Evolutionary conservation across 2,329 filamentous ascomycete genomes (phyloP).

Genomic region (Colletotrichum sp.): DNA sequence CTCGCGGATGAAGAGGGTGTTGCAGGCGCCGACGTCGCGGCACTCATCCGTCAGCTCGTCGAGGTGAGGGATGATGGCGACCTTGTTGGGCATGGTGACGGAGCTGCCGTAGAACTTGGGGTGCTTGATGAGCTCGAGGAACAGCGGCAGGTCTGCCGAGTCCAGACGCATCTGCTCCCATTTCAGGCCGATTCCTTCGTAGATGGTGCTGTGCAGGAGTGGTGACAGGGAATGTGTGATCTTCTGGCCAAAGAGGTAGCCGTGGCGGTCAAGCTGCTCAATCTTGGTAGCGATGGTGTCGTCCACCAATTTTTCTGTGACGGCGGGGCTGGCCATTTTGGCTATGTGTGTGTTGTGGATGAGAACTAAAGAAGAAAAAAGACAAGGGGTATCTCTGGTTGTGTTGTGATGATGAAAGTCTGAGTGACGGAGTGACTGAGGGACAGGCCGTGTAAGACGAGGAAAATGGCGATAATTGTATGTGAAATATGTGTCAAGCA

Average conservation of each 20-base stretch:
- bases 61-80: slow-evolving; percentile 74
- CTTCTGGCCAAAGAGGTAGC: slow-evolving; percentile 63
- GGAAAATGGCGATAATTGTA: neutral
- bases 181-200: slow-evolving; percentile 51
- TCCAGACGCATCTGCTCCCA: slow-evolving; percentile 60
- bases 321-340: neutral
- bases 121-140: slow-evolving; percentile 57
- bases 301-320: slow-evolving; percentile 7
- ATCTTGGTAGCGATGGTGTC: slow-evolving; percentile 10
- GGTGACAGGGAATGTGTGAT: slow-evolving; percentile 61
- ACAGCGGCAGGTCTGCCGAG: slow-evolving; percentile 52
- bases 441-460: neutral
- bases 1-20: slow-evolving; percentile 73
- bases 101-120: slow-evolving; percentile 71
- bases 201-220: slow-evolving; percentile 58
- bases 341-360: neutral
- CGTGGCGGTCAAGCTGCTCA: slow-evolving; percentile 46
- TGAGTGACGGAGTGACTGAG: neutral
- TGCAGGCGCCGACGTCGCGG: slow-evolving; percentile 76
- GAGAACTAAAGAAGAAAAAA: neutral
- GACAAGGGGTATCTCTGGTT: neutral
- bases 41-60: slow-evolving; percentile 77
- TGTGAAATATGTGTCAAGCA: neutral
- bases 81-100: slow-evolving; percentile 86
- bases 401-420: neutral